Percentiles rank a stretch among this genome's conserved stretches.
Evolutionary conservation across 345 rosid species (phyloP).

Genomic region (Sisymbrium irio): DNA sequence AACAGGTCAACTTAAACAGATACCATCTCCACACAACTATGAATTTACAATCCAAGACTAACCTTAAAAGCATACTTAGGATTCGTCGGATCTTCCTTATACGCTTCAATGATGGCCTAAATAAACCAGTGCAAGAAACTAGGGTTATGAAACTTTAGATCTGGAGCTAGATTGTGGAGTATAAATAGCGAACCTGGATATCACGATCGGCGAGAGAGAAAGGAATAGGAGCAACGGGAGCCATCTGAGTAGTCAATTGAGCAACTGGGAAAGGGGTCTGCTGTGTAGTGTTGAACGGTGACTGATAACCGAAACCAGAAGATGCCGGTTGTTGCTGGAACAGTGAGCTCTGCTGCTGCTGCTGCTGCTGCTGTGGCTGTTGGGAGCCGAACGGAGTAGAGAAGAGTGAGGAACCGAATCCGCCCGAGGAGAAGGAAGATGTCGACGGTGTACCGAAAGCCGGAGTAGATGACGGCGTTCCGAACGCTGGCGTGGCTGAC

Average conservation of each 20-base stretch:
- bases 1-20: background rate
- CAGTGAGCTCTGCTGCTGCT: conserved; percentile 47
- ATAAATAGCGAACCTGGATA: conserved; percentile 50
- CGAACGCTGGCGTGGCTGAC: conserved; percentile 45
- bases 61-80: conserved; percentile 92
- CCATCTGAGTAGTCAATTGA: conserved; percentile 96
- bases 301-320: conserved; percentile 39
- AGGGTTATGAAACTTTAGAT: conserved; percentile 11
- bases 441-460: conserved; percentile 55
- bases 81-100: conserved; percentile 87
- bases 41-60: background rate
- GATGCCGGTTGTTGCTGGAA: conserved; percentile 48
- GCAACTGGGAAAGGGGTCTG: conserved; percentile 56
- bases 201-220: conserved; percentile 95
- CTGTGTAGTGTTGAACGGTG: conserved; percentile 48
- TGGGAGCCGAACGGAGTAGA: conserved; percentile 77
- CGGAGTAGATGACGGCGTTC: conserved; percentile 43
- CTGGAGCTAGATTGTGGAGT: background rate
- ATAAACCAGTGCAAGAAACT: conserved; percentile 3
- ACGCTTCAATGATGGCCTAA: conserved; percentile 92
- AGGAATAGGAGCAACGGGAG: conserved; percentile 88
- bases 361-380: conserved; percentile 43
- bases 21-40: background rate
- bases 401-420: conserved; percentile 64
- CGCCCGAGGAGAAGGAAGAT: conserved; percentile 57